Evolutionary conservation across 1,139 yeast genomes (phyloP), one percentile per base, ranked within the genome.

Genomic region (Saccharomyces hybrid): DNA sequence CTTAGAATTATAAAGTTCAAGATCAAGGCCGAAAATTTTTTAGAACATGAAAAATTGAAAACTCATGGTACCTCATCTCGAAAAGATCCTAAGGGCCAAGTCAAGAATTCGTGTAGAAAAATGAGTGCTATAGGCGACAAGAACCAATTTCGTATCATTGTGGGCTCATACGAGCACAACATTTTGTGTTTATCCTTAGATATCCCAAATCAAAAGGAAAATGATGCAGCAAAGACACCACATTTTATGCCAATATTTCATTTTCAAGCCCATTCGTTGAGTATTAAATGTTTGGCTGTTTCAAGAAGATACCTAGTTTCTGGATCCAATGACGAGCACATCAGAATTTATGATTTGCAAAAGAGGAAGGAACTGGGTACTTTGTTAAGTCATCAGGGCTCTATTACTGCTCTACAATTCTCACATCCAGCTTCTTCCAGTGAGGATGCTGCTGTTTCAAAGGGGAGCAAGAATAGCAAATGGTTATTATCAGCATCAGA

Each of bases 281-380:
- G 97, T 32, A 88, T 93, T 57, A 84, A 91, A 69, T 80, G 95
- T 51, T 77, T 93, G 60, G 97, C 93, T 59, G 76, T 84, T 31
- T 89, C 95, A 28, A 86, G 83, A 63, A 77, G 97, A 63, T 91
- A 89, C 68, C 75, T 93, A 53, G 97, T 89, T 3, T 87, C 97
- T 3, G 99, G 99, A 5, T 86, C 96, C 4, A 91, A 91, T 68
- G 99, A 93, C 70, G 99, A 95, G 70, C 96, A 90, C 68, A 91
- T 93, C 58, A 82, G 96, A 64, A 87, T 93, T 34, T 93, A 95
- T 69, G 99, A 93, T 73, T 76, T 93, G 59, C 97, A 90, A 66
- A 90, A 88, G 70, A 81, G 99, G 66, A 90, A 90, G 65, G 99
- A 95, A 70, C 76, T 93, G 56, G 99, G 99, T 3, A 88, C 95